A percentile compares a stretch with the other conserved stretches of the same genome.
phyloP scores from a whole-genome alignment of 176 grass and related monocot genomes.

The Ensete ventricosum region DNA sequence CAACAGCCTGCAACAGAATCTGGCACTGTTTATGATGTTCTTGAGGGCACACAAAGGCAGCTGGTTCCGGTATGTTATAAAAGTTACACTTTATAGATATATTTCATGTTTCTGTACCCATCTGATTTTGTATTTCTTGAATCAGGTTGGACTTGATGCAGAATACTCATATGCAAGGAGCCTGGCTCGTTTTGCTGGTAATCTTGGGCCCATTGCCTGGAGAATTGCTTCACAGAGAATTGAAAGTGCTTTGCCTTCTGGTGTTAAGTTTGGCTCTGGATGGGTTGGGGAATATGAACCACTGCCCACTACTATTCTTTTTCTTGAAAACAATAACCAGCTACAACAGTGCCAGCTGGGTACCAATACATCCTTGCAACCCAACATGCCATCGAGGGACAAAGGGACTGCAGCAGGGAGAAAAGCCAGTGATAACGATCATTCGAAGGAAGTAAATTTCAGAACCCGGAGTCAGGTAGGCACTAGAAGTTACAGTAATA shows the following conservation, averaged over 20 bases:
- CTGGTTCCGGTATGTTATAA: conserved; percentile 56
- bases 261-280: conserved; percentile 77
- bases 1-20: conserved; percentile 40
- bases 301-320: conserved; percentile 41
- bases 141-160: conserved; percentile 65
- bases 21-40: conserved; percentile 45
- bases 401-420: conserved; percentile 23
- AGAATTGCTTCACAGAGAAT: conserved; percentile 74
- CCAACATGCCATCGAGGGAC: conserved; percentile 16
- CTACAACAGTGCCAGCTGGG: conserved; percentile 15
- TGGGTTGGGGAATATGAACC: conserved; percentile 92
- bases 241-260: conserved; percentile 58
- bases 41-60: conserved; percentile 44
- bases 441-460: conserved; percentile 38
- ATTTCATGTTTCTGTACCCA: conserved; percentile 8
- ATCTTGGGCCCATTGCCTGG: conserved; percentile 67
- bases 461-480: conserved; percentile 24
- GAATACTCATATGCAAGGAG: conserved; percentile 87
- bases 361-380: conserved; percentile 24
- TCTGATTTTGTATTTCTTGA: conserved; percentile 24
- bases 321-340: conserved; percentile 30
- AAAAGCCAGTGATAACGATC: conserved; percentile 28
- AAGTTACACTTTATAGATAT: not conserved
- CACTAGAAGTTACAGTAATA: conserved; percentile 32
- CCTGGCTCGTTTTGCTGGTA: conserved; percentile 76